Evolutionary conservation across 2,329 filamentous ascomycete genomes (phyloP), one percentile per base, ranked within the genome.

Genomic region (Phoma sp.): DNA sequence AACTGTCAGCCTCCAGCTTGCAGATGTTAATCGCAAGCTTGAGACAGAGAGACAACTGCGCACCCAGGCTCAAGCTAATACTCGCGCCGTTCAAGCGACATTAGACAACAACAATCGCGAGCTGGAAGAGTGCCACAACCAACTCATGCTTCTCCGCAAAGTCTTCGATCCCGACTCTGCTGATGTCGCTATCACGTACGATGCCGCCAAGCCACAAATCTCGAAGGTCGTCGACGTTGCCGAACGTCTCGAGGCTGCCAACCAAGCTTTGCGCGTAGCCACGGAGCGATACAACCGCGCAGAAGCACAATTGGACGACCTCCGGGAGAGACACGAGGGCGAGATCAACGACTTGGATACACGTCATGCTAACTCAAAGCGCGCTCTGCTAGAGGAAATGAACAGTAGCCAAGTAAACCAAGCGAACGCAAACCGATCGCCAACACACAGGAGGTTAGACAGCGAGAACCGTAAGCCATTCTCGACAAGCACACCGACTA

Each of bases 41-140:
- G 95, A 98, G 66, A 93, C 92, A 1, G 93, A 98, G 75, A 84
- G 90, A 42, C 93, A 97, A 67, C 79, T 96, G 48, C 89, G 91
- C 30, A 85, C 82, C 2, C 93, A 97, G 72, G 91, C 92, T 10
- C 93, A 98, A 72, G 83, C 88, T 5, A 96, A 93, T 43, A 89
- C 90, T 21, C 88, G 92, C 40, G 89, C 92, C 11, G 81, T 96
- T 48, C 93, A 97, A 68, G 77, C 83, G 2, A 86, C 91, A 1
- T 79, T 98, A 10, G 93, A 96, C 67, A 85, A 87, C 36, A 86
- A 90, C 26, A 90, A 96, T 66, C 85, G 85, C 60, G 93, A 98
- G 74, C 83, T 97, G 32, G 84, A 87, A 30, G 91, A 93, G 58
- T 85, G 93, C 52, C 90, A 91, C 38, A 83, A 86, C 21, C 91